Base-by-base conservation (phyloP, 805 yeast genomes). In the Cyberlindnera amylophila region DNA sequence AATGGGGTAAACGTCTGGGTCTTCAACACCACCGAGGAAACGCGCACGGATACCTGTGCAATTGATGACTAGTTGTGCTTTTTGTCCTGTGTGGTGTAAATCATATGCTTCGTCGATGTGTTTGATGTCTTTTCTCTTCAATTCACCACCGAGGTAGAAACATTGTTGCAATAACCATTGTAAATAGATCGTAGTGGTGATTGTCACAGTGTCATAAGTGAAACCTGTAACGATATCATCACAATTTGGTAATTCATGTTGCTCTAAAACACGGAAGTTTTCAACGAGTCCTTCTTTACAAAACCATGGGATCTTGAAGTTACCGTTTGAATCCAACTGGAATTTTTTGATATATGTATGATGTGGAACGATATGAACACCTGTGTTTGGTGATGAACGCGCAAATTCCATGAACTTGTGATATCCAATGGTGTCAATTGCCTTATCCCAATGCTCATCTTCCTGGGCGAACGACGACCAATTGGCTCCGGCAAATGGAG, bases 401-500 rank as follows among this genome's bases (percentile, higher is more conserved):
- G 82, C 77, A 37, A 80, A 56, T 11, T 68, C 61, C 44, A 66
- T 49, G 32, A 81, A 72, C 45, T 65, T 69, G 21, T 50, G 49
- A 51, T 82, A 82, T 0, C 76, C 77, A 3, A 69, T 59, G 24
- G 61, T 60, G 52, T 82, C 88, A 16, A 65, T 53, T 12, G 62
- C 54, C 44, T 72, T 76, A 16, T 66, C 57, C 41, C 48, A 44
- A 7, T 27, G 29, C 16, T 75, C 77, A 4, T 65, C 64, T 1
- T 47, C 44, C 1, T 51, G 32, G 2, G 85, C 86, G 61, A 79
- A 77, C 11, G 83, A 74, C 36, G 66, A 69, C 86, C 87, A 82
- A 51, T 81, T 77, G 35, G 87, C 89, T 4, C 88, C 88, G 0
- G 87, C 88, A 57, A 69, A 75, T 3, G 87, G 86, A 0, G 84